Base-by-base conservation (phyloP, 2,329 filamentous ascomycete genomes). In the Xylariaceae sp. region DNA sequence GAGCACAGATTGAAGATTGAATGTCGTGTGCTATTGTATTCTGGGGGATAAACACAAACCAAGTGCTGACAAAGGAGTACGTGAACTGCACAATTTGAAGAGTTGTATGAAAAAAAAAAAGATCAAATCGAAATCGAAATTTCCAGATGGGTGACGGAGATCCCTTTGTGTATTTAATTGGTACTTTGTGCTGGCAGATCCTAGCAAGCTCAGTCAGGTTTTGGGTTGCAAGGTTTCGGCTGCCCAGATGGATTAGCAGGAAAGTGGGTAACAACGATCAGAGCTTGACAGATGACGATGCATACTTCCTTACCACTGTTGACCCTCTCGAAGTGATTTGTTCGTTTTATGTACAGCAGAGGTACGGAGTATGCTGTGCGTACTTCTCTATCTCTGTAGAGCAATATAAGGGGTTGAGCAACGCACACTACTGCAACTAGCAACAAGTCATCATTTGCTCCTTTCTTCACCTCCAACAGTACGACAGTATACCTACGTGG, bases 341-440 rank as follows among this genome's bases (percentile, higher is more conserved):
- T 39, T 31, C 39, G 15, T 36, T 39, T 43, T 38, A 40, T 24
- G 21, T 24, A 24, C 11, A n/a, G n/a, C n/a, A n/a, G n/a, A n/a
- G n/a, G n/a, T n/a, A n/a, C n/a, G n/a, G n/a, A n/a, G n/a, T n/a
- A n/a, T n/a, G n/a, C n/a, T n/a, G n/a, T n/a, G n/a, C n/a, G n/a
- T n/a, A n/a, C n/a, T n/a, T n/a, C n/a, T n/a, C n/a, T n/a, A n/a
- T n/a, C n/a, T n/a, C n/a, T n/a, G n/a, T n/a, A n/a, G n/a, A n/a
- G n/a, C n/a, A n/a, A n/a, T n/a, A n/a, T n/a, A n/a, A 37, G 18
- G 27, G 34, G 17, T 15, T 24, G 30, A 31, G 29, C 40, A 36
- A 31, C 19, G 21, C 41, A 34, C 42, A 39, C 40, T 41, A 36
- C 40, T 38, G 40, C 40, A 38, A 38, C 35, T 38, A 33, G 23